Evolutionary conservation across 164 flowering plant genomes (phyloP), one percentile per base, ranked within the genome.

Genomic region (Paratinospora sagittata): DNA sequence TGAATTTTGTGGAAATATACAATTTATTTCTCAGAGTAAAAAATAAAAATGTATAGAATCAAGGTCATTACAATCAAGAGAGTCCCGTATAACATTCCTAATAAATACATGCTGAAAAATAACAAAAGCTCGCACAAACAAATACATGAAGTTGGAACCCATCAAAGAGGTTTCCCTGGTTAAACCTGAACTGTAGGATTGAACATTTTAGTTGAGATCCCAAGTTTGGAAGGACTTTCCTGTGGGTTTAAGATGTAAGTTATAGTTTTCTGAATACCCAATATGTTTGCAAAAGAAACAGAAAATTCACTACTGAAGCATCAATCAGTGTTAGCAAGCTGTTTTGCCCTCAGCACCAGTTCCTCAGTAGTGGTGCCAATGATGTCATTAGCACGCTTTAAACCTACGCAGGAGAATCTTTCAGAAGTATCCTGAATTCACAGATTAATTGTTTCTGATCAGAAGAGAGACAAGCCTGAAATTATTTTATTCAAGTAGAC

Each of bases 291-390:
- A 55, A 6, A 52, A 52, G 61, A 55, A 55, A 55, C 61, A 21
- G 24, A 23, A 19, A n/a, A 23, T 8, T 55, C 61, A n/a, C 61
- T 21, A 19, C 21, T 55, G 41, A 37, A 67, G 41, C 16, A 23
- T 69, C 65, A 69, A 37, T 62, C n/a, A 63, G 23, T 41, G 8
- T 1, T 52, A 26, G 69, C 49, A 65, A 77, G 82, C 77, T 86
- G 89, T 74, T 69, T 82, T 70, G 89, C 95, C 83, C 85, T 92
- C 26, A 85, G 81, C 67, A 94, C 97, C 72, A 90, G 81, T 81
- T 94, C 98, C 77, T 94, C 97, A 1, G 98, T 92, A 34, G 97
- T 94, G 75, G 85, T 88, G 30, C 98, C 98, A 30, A 94, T 94
- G 66, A 92, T 89, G 81, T 92, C 97, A 69, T 94, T 94, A 13